A percentile compares a stretch with the other conserved stretches of the same genome.
phyloP scores from a whole-genome alignment of 192 early-diverging fungal species.

The Coemansia sp. region DNA sequence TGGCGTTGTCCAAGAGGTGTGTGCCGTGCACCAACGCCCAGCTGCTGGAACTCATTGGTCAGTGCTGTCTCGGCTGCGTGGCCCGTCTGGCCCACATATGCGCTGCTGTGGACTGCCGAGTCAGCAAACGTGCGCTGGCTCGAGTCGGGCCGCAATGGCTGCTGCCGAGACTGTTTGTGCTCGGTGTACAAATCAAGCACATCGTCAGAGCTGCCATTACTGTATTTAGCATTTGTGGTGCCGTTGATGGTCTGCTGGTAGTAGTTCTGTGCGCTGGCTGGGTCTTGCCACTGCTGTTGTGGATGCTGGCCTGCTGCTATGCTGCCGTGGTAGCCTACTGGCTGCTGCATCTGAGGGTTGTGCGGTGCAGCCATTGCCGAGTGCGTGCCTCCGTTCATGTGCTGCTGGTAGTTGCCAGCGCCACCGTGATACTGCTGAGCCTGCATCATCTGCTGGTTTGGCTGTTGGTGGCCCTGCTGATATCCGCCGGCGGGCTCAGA shows the following conservation, averaged over 20 bases:
- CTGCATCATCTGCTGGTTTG: constrained; percentile 5
- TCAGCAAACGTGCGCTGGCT: constrained; percentile 10
- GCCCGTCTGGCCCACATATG: constrained; percentile 1
- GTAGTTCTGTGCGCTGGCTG: constrained; percentile 13
- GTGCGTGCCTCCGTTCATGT: constrained; percentile 4
- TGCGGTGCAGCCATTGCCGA: constrained; percentile 43
- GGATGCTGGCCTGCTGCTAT: constrained; percentile 9
- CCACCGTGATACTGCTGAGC: constrained; percentile 14
- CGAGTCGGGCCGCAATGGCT: neutral
- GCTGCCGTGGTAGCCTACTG: neutral
- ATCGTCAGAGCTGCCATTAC: constrained; percentile 14
- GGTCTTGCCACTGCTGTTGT: constrained; percentile 23
- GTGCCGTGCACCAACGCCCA: constrained; percentile 19
- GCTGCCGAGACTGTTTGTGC: constrained; percentile 11
- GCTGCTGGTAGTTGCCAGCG: neutral
- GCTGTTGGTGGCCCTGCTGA: constrained; percentile 1
- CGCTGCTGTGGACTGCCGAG: constrained; percentile 16
- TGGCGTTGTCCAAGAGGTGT: constrained; percentile 20
- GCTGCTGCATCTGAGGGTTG: constrained; percentile 2
- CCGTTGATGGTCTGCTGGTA: constrained; percentile 25
- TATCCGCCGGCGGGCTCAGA: constrained; percentile 8
- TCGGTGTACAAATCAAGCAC: constrained; percentile 13
- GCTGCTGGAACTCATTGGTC: constrained; percentile 25
- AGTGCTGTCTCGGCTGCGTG: constrained; percentile 14
- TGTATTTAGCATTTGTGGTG: neutral